phyloP scores from a whole-genome alignment of 2,329 filamentous ascomycete species.

The Fusarium foetens region DNA sequence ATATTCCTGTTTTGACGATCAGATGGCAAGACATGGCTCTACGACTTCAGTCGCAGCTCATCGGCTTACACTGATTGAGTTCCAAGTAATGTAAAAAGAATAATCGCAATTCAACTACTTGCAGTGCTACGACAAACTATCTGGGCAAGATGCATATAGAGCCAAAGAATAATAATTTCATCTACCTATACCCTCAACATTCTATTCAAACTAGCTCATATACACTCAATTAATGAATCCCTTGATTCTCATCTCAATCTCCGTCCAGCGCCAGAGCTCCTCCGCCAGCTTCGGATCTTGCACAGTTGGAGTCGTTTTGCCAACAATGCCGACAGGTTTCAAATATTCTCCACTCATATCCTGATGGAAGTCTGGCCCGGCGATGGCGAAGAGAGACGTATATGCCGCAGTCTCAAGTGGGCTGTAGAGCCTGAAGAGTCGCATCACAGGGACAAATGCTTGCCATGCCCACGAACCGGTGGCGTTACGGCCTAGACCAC shows the following conservation, averaged over 20 bases:
- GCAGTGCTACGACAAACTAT: too few species aligned
- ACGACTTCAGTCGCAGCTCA: neutral
- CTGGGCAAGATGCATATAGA: too few species aligned
- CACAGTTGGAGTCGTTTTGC: neutral
- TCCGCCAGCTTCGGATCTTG: neutral
- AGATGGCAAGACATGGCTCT: neutral
- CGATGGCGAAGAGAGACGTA: neutral
- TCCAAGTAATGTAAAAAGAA: accelerated
- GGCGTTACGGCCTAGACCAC: neutral
- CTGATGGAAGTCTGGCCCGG: neutral
- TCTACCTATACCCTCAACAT: neutral
- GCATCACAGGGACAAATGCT: neutral
- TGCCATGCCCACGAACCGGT: neutral
- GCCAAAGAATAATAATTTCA: neutral
- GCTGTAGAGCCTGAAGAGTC: neutral
- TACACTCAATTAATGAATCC: neutral
- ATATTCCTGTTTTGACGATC: neutral
- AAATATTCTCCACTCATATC: neutral
- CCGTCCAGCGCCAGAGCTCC: neutral
- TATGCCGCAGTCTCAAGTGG: neutral
- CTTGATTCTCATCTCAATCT: neutral
- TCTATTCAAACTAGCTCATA: neutral
- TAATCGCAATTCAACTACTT: neutral
- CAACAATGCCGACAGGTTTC: neutral
- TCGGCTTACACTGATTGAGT: neutral